Conservation (phyloP, 202 grass and related monocot species). For the Sporobolus alterniflorus region DNA sequence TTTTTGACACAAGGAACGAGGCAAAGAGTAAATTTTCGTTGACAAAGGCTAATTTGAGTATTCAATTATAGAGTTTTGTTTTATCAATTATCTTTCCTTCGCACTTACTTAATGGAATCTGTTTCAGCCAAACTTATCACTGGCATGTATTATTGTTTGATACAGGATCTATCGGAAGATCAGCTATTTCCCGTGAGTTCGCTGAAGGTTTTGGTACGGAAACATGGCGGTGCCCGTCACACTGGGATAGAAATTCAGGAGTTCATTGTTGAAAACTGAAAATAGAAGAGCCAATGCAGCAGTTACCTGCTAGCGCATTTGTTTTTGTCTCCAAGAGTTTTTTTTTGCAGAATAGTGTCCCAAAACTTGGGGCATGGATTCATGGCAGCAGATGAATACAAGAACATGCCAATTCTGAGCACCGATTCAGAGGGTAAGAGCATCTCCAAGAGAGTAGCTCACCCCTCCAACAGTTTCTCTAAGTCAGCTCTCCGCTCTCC, state of each 20-base stretch:
- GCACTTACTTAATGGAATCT: background rate
- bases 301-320: background rate
- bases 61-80: background rate
- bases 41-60: conserved; percentile 59
- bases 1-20: conserved; percentile 92
- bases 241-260: conserved; percentile 96
- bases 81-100: no score
- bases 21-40: conserved; percentile 58
- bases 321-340: background rate
- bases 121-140: conserved; percentile 2
- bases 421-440: background rate
- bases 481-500: no score
- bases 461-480: no score
- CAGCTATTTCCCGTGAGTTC: conserved; percentile 84
- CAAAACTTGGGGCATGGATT: background rate
- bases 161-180: conserved; percentile 55
- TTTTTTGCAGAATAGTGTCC: background rate
- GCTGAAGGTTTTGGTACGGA: conserved; percentile 78
- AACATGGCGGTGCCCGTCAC: conserved; percentile 81
- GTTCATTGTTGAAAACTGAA: conserved; percentile 93
- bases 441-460: no score
- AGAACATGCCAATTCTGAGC: background rate
- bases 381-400: background rate
- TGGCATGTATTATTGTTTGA: background rate
- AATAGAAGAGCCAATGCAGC: background rate